Conservation (phyloP, 2,329 filamentous ascomycete species). For the Colletotrichum sp. region DNA sequence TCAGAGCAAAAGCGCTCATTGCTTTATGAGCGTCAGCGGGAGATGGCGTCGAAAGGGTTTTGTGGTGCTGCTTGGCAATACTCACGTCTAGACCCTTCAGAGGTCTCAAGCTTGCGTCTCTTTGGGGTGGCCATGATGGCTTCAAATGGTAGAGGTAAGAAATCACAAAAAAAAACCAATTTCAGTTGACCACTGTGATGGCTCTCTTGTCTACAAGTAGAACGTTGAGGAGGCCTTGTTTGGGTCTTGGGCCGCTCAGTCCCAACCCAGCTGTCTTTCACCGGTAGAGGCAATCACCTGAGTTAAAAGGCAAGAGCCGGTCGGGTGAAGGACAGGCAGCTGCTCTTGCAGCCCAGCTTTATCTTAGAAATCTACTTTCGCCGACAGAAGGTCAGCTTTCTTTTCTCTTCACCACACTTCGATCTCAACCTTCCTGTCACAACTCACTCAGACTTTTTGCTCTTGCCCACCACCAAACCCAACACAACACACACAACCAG, state of each 20-base stretch:
- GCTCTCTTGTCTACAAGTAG: not conserved
- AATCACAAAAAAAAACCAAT: not conserved
- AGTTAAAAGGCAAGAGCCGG: not conserved
- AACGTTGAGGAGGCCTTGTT: not conserved
- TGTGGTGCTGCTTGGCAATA: not conserved
- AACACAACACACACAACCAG: not conserved
- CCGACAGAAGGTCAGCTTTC: not conserved
- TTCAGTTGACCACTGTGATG: not conserved
- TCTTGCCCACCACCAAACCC: not conserved
- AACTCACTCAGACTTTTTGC: not conserved
- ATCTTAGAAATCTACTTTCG: not conserved
- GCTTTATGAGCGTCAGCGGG: conserved; percentile 26
- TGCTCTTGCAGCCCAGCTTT: not conserved
- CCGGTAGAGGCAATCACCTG: not conserved
- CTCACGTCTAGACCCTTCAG: conserved; percentile 36
- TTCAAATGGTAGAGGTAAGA: not conserved
- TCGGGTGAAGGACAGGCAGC: not conserved
- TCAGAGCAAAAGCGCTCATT: conserved; percentile 50
- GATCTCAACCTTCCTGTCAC: not conserved
- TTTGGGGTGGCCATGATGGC: conserved; percentile 37
- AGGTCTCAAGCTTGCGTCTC: conserved; percentile 44
- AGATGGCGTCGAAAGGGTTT: not conserved
- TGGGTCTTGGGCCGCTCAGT: not conserved
- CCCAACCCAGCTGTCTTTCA: not conserved
- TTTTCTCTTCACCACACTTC: not conserved